Base-by-base conservation (phyloP, 2,329 filamentous ascomycete species). In the Cercospora sesami region DNA sequence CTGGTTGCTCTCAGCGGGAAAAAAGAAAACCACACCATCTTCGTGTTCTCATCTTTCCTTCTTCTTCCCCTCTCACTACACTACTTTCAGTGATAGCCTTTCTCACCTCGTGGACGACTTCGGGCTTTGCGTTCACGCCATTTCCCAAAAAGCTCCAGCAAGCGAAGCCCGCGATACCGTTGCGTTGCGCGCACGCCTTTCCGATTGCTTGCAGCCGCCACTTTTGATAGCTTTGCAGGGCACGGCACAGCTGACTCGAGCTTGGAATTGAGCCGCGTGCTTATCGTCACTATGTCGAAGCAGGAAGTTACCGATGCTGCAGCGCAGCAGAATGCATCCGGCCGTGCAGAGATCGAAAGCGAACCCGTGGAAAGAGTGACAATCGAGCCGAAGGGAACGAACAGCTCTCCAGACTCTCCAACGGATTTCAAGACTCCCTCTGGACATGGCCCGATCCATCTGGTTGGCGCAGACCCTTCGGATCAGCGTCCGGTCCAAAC, bases 81-180 rank as follows among this genome's bases (percentile, higher is more conserved):
- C 58, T 30, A 45, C 62, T 63, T 33, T 23, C 30, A 58, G 31
- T 36, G 55, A 33, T 18, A 31, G 53, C 72, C 10, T 58, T 53
- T 16, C 23, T 51, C 16, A 53, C 36, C 18, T 36, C 63, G 78
- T 80, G 83, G 83, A 83, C 84, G 84, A 86, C 84, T 86, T 86
- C 79, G 74, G 81, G 82, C 74, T 86, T 86, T 86, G 84, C 84
- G 84, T 82, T 85, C 82, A 81, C 81, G 79, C 72, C 71, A 71
- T 23, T 75, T 68, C 67, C 30, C 31, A 69, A 65, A 67, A 86
- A 86, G 85, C 80, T 82, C 84, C 83, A 80, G 64, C 59, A 28
- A 61, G 59, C 36, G 36, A 42, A 21, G 23, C 12, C 48, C n/a
- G 23, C 23, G 14, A 55, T 55, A 55, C 23, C 14, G 48, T 21